Evolutionary conservation across 2,329 filamentous ascomycete genomes (phyloP), one percentile per base, ranked within the genome.

Genomic region (Dactylonectria estremocensis): DNA sequence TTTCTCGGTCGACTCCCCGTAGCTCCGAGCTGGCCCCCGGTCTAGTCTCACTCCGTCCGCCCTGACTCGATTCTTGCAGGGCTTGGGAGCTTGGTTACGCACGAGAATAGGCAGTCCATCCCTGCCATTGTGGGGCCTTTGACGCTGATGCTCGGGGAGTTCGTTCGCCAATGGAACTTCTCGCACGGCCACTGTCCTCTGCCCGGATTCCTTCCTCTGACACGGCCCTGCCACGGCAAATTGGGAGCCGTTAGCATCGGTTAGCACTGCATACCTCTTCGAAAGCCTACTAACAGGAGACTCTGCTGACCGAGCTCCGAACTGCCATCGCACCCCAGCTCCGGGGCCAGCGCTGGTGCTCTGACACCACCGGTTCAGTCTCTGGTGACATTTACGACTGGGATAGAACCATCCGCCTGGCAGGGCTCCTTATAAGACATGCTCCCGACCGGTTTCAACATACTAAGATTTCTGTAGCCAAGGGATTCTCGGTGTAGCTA

Each of bases 221-320:
- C 7, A 28, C 52, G 63, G 18, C 63, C 18, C 37, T 52, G 45
- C 28, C 50, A 24, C 54, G 49, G 48, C 48, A 33, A 52, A 33
- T 18, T 33, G 31, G 16, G 13, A 33, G 24, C 64, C 46, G 46
- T 37, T 50, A 49, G 40, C 33, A 22, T 63, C 20, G 28, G 46
- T 37, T 50, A 49, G 40, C 33, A 22, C 58, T 20, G 28, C 18
- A 20, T 37, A n/a, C 50, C 48, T 20, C 50, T 48, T 31, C 14
- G 16, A 45, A 22, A 16, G 37, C 22, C 57, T 68, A 31, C 69
- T 68, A 72, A 67, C 67, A 64, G 66, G 68, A 72, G 50, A 48
- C 35, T 50, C 54, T 54, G 63, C 62, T 66, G 70, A 67, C 70
- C 70, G 70, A 72, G 68, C 70, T 67, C 70, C 70, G 61, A 24